Conservation (phyloP, 768 basidiomycete species). For the Pisolithus tinctorius region DNA sequence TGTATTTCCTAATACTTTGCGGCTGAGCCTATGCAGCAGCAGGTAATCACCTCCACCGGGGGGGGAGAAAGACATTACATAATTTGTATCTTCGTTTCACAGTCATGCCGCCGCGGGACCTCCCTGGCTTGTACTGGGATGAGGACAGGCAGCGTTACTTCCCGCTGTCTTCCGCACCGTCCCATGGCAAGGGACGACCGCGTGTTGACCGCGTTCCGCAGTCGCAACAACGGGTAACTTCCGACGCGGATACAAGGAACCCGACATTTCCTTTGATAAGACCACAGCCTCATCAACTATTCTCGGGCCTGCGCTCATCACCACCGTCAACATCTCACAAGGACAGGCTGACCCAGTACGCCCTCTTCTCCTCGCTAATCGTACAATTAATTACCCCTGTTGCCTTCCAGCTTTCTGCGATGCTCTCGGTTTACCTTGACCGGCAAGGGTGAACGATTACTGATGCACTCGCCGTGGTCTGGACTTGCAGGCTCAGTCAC, state of each 20-base stretch:
- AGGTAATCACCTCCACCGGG: no score
- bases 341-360: constrained; percentile 23
- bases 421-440: constrained; percentile 35
- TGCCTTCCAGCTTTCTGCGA: constrained; percentile 31
- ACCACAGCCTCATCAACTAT: not conserved
- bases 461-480: constrained; percentile 23
- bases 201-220: not conserved
- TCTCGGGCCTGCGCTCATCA: constrained; percentile 13
- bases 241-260: not conserved
- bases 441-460: constrained; percentile 22
- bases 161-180: constrained; percentile 35
- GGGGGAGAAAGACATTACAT: no score
- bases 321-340: constrained; percentile 12
- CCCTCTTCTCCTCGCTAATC: not conserved
- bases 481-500: constrained; percentile 31
- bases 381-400: not conserved
- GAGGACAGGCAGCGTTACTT: constrained; percentile 48
- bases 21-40: no score
- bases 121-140: constrained; percentile 58
- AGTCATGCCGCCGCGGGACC: constrained; percentile 33
- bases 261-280: not conserved
- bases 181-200: constrained; percentile 15
- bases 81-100: no score
- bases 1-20: no score
- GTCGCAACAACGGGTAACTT: constrained; percentile 3